Percentiles rank a stretch among this genome's conserved stretches.
Conservation (phyloP, 2,329 filamentous ascomycete species). For the Fusarium buharicum region DNA sequence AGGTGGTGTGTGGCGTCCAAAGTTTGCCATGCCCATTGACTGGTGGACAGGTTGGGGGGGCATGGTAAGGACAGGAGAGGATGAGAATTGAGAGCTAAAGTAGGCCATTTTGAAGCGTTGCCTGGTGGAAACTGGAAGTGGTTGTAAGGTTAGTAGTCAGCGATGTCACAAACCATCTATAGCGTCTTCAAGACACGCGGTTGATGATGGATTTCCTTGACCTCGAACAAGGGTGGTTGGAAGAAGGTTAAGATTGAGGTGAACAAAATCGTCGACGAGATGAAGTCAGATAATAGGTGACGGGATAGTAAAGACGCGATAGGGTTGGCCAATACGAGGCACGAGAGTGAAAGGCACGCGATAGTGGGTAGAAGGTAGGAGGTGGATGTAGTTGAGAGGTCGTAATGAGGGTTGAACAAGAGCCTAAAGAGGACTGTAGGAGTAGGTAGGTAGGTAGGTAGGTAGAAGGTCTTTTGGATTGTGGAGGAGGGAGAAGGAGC, state of each 20-base stretch:
- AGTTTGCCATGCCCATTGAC: slow-evolving; percentile 47
- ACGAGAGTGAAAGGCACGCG: slow-evolving; percentile 23
- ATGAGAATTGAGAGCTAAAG: slow-evolving; percentile 55
- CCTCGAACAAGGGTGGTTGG: slow-evolving; percentile 15
- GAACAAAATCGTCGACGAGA: slow-evolving; percentile 4
- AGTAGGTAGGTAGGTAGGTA: slow-evolving; percentile 3
- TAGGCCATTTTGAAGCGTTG: slow-evolving; percentile 53
- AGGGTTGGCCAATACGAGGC: slow-evolving; percentile 23
- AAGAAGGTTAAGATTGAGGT: slow-evolving; percentile 2
- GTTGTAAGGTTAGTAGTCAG: slow-evolving; percentile 48
- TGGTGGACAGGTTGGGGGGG: slow-evolving; percentile 51
- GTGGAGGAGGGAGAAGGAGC: slow-evolving; percentile 27
- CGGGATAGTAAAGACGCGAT: slow-evolving; percentile 16
- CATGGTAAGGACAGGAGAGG: slow-evolving; percentile 59
- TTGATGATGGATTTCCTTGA: slow-evolving; percentile 25
- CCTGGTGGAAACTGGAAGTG: slow-evolving; percentile 33
- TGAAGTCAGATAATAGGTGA: slow-evolving; percentile 5
- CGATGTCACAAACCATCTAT: slow-evolving; percentile 49
- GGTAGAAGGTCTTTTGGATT: slow-evolving; percentile 9
- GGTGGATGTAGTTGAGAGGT: slow-evolving; percentile 7
- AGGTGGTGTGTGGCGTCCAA: slow-evolving; percentile 43
- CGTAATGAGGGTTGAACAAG: slow-evolving; percentile 10
- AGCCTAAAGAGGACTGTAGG: slow-evolving; percentile 3
- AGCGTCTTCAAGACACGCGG: slow-evolving; percentile 29
- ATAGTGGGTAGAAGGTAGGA: slow-evolving; percentile 7